Conservation (phyloP, 2,329 filamentous ascomycete species). For the Arthroderma uncinatum region DNA sequence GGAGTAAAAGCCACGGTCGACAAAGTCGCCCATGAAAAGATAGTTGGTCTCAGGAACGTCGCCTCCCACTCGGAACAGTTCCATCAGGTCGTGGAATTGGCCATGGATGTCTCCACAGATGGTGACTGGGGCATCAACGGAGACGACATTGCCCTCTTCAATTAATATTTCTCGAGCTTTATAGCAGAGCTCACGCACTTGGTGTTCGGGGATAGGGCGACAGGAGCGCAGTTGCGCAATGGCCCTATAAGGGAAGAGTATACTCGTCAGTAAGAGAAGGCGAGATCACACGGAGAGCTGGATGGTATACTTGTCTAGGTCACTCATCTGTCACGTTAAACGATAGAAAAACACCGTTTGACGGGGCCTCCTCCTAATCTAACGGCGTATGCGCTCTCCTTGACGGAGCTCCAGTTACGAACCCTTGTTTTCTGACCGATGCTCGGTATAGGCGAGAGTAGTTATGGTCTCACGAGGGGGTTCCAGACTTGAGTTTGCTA, state of each 20-base stretch:
- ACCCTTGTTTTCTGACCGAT: background rate
- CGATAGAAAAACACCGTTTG: conserved; percentile 15
- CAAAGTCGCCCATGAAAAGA: conserved; percentile 93
- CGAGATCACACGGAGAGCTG: background rate
- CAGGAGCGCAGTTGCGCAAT: conserved; percentile 93
- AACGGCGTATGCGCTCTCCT: background rate
- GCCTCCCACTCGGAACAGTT: conserved; percentile 97
- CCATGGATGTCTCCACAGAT: conserved; percentile 98
- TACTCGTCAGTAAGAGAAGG: background rate
- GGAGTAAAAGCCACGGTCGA: conserved; percentile 95
- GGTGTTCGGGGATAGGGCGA: conserved; percentile 85
- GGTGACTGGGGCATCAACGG: conserved; percentile 91
- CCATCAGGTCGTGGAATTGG: conserved; percentile 97
- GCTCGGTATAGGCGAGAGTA: background rate
- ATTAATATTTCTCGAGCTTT: conserved; percentile 98
- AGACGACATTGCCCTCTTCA: conserved; percentile 99
- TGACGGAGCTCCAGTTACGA: background rate
- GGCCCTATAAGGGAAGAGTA: conserved; percentile 47
- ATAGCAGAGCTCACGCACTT: conserved; percentile 93
- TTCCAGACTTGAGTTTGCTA: conserved; percentile 3
- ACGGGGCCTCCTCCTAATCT: background rate
- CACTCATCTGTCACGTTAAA: conserved; percentile 54
- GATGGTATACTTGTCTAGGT: conserved; percentile 68
- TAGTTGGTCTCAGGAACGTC: conserved; percentile 98
- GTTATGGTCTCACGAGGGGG: background rate